These are phyloP conservation scores for Inonotus obliquus DNA, from an alignment of 1,284 basidiomycete species.

Conservation along the genomic window DNA sequence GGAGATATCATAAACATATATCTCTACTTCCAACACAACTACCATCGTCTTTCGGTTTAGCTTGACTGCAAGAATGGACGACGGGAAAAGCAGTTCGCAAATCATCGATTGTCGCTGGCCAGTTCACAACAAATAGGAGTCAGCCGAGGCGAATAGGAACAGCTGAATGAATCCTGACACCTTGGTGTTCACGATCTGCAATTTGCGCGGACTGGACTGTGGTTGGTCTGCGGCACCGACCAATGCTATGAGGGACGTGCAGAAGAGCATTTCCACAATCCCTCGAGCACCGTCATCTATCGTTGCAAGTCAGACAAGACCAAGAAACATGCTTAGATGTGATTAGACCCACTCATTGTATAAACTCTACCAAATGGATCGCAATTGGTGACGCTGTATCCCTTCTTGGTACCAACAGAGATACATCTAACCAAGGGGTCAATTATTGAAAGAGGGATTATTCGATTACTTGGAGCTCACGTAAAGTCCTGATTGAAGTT, in stretches of 20 bases:
- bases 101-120: conserved; percentile 93
- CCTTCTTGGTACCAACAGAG: conserved; percentile 91
- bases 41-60: conserved; percentile 95
- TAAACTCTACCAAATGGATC: conserved; percentile 97
- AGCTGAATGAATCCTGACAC: conserved; percentile 36
- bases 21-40: conserved; percentile 92
- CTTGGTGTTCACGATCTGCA: conserved; percentile 99
- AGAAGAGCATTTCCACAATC: conserved; percentile 99
- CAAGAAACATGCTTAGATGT: not conserved
- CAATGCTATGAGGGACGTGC: conserved; percentile 93
- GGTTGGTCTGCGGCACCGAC: conserved; percentile 92
- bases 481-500: conserved; percentile 89
- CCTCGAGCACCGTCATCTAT: conserved; percentile 88
- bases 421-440: conserved; percentile 62
- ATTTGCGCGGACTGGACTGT: conserved; percentile 81
- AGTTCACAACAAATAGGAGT: not conserved
- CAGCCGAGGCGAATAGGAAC: not conserved
- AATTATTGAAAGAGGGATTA: not conserved
- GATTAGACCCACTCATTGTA: conserved; percentile 71
- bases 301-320: not conserved
- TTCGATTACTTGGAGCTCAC: conserved; percentile 36
- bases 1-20: conserved; percentile 98
- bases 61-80: conserved; percentile 93
- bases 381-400: conserved; percentile 96
- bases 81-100: conserved; percentile 96